Conservation (phyloP, 495 filamentous ascomycete species). For the Neurospora sp. region DNA sequence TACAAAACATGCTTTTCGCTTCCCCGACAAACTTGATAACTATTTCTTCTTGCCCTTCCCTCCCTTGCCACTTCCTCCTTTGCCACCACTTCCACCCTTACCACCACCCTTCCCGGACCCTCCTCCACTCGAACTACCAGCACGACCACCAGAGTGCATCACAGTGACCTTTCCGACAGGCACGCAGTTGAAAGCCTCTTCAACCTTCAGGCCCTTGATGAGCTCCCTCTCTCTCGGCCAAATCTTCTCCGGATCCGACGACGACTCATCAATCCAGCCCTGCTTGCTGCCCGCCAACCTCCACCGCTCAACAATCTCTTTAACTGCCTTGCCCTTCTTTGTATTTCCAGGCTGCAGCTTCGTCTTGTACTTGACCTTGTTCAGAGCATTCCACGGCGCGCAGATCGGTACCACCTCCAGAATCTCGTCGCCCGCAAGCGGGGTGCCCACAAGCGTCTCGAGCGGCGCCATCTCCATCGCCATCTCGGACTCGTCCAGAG, state of each 20-base stretch:
- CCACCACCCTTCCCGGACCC: conserved; percentile 34
- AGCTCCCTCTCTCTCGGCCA: conserved; percentile 76
- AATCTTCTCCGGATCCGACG: conserved; percentile 59
- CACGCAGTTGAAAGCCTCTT: conserved; percentile 70
- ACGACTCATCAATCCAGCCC: conserved; percentile 46
- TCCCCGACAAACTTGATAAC: neutral
- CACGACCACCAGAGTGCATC: conserved; percentile 50
- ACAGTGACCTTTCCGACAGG: conserved; percentile 82
- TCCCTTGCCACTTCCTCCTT: conserved; percentile 5
- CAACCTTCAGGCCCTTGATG: conserved; percentile 67
- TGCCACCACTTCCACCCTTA: conserved; percentile 14
- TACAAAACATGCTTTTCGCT: neutral
- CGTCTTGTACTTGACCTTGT: conserved; percentile 72
- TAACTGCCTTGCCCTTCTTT: conserved; percentile 93
- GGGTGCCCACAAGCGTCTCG: conserved; percentile 66
- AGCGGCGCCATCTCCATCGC: conserved; percentile 53
- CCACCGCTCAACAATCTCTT: conserved; percentile 77
- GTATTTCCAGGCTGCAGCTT: conserved; percentile 83
- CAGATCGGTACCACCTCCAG: conserved; percentile 82
- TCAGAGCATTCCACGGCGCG: conserved; percentile 77
- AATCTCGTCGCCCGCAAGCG: conserved; percentile 76
- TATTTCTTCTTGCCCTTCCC: conserved; percentile 9
- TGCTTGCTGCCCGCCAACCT: conserved; percentile 46
- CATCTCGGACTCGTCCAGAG: conserved; percentile 35
- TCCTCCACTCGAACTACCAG: conserved; percentile 31